These are phyloP conservation scores for Apodospora peruviana DNA, from an alignment of 495 filamentous ascomycete species.

Conservation along the genomic window DNA sequence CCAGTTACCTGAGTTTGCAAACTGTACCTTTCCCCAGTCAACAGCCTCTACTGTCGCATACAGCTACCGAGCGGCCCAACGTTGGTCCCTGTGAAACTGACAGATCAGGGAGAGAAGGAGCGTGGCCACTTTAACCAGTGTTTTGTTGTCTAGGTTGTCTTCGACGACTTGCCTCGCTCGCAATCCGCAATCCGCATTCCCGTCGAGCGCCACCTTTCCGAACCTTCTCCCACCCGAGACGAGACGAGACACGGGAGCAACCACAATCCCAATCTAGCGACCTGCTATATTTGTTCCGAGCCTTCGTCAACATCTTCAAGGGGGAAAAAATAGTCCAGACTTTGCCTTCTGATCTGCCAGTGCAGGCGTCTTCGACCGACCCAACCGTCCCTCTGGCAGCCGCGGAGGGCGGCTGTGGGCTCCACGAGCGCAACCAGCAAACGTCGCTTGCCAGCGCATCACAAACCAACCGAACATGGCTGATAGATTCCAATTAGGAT, in stretches of 20 bases:
- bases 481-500: constrained; percentile 37
- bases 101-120: background rate
- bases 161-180: background rate
- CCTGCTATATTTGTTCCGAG: too few relatives aligned
- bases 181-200: background rate
- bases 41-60: too few relatives aligned
- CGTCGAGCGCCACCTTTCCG: background rate
- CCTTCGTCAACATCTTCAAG: too few relatives aligned
- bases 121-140: background rate
- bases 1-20: too few relatives aligned
- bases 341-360: too few relatives aligned
- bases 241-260: constrained; percentile 10
- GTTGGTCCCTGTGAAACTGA: background rate
- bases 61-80: background rate
- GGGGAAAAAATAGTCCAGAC: too few relatives aligned
- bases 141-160: background rate
- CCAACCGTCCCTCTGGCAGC: constrained; percentile 17
- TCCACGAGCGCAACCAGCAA: constrained; percentile 10
- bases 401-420: constrained; percentile 38
- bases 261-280: constrained; percentile 7
- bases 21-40: too few relatives aligned
- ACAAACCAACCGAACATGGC: constrained; percentile 12
- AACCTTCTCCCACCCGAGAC: background rate
- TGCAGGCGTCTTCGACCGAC: background rate
- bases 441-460: background rate